Base-by-base conservation (phyloP, 169 alveolate species). In the Cryptosporidium sp. region DNA sequence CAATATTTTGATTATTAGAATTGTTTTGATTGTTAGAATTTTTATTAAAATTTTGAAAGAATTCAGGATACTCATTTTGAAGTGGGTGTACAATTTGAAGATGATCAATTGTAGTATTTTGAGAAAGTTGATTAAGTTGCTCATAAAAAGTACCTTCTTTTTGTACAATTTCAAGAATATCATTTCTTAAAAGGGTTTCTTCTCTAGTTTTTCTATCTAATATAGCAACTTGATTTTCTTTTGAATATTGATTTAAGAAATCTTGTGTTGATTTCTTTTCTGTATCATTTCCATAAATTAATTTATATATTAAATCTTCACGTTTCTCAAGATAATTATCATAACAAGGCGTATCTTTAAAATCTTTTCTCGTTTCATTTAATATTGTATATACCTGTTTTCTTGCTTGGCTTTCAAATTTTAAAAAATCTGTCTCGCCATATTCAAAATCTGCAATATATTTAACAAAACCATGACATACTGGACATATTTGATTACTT, bases 61-160 rank as follows among this genome's bases (percentile, higher is more conserved):
- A 80, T 62, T 80, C 89, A 3, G 89, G 89, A 65, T 80, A 80
- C 37, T 80, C 89, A 45, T 21, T 65, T 60, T 80, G 89, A 4
- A 80, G 75, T 16, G 89, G 89, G 61, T 80, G 89, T 8, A 80
- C 62, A 29, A 80, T 80, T 37, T 80, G 89, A 2, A 80, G 37
- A 26, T 80, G 75, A 23, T 80, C 89, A 39, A 80, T 80, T 12
- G 26, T 37, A 7, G 61, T 44, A 21, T 80, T 80, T 65, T 80
- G 89, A 14, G 89, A 37, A 26, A 51, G 68, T 48, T 80, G 89
- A n/a, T 80, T 60, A 1, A 80, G 56, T 23, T 80, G 80, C 29
- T 80, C 89, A 29, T 80, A 80, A 23, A 80, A 80, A 18, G 35
- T 80, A 1, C 89, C 89, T 23, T 80, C 89, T 80, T 80, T 29